Evolutionary conservation across 2,329 filamentous ascomycete species (phyloP).

Genomic region (Cryphonectria nitschkei): DNA sequence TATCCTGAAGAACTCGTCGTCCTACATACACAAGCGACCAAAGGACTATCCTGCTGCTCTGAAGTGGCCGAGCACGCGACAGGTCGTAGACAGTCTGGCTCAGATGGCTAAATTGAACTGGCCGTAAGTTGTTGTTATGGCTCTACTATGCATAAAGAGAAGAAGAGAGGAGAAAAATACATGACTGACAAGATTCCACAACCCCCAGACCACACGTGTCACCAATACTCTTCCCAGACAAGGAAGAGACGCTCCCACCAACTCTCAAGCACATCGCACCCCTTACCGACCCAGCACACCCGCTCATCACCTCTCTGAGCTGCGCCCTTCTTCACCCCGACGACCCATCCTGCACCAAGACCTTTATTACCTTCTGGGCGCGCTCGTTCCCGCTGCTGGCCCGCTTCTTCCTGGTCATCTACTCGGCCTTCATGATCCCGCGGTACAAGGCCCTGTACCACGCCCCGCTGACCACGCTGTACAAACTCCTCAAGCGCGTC

Average conservation of each 20-base stretch:
- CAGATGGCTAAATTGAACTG: slow-evolving; percentile 81
- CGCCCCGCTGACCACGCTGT: slow-evolving; percentile 69
- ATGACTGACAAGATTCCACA: slow-evolving; percentile 28
- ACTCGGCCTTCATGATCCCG: slow-evolving; percentile 71
- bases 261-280: slow-evolving; percentile 72
- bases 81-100: slow-evolving; percentile 80
- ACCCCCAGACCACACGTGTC: slow-evolving; percentile 70
- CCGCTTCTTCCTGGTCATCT: slow-evolving; percentile 77
- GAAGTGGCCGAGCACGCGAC: slow-evolving; percentile 74
- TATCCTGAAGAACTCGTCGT: slow-evolving; percentile 72
- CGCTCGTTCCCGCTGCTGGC: slow-evolving; percentile 78
- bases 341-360: slow-evolving; percentile 85
- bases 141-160: neutral
- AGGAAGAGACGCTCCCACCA: slow-evolving; percentile 65
- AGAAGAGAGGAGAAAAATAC: slow-evolving; percentile 17
- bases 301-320: slow-evolving; percentile 80
- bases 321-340: slow-evolving; percentile 88
- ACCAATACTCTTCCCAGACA: slow-evolving; percentile 81
- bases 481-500: slow-evolving; percentile 67
- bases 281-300: slow-evolving; percentile 83
- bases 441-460: slow-evolving; percentile 70
- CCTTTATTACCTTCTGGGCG: slow-evolving; percentile 86
- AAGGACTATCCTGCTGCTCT: slow-evolving; percentile 66
- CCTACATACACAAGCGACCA: slow-evolving; percentile 78
- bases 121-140: slow-evolving; percentile 64